These are phyloP conservation scores for Heritiera littoralis DNA, from an alignment of 345 rosid genomes.

Conservation along the genomic window DNA sequence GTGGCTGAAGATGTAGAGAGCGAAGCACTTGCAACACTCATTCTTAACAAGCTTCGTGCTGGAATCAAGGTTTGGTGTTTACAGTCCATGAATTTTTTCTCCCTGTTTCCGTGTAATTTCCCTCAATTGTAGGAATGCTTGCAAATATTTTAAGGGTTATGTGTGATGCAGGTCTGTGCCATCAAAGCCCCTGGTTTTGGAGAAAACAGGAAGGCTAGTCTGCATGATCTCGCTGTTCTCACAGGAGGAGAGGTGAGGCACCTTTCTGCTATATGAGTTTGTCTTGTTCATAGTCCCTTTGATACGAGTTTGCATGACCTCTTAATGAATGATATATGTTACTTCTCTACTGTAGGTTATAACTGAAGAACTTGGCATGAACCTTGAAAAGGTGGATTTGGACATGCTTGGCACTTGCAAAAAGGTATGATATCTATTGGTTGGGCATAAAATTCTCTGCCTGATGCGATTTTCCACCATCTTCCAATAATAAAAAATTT, in stretches of 20 bases:
- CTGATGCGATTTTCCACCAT: background rate
- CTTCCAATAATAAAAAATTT: background rate
- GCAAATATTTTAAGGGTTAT: background rate
- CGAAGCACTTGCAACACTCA: slow-evolving; percentile 82
- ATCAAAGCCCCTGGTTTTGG: slow-evolving; percentile 59
- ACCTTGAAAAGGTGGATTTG: slow-evolving; percentile 41
- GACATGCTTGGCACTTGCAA: slow-evolving; percentile 50
- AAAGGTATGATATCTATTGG: slow-evolving; percentile 33
- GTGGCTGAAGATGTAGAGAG: slow-evolving; percentile 95
- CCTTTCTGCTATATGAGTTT: background rate
- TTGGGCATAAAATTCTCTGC: background rate
- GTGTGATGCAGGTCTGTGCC: slow-evolving; percentile 38
- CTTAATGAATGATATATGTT: background rate
- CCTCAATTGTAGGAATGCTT: background rate
- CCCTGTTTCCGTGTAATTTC: slow-evolving; percentile 37
- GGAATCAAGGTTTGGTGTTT: slow-evolving; percentile 53
- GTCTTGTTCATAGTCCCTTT: background rate
- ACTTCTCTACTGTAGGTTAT: slow-evolving; percentile 34
- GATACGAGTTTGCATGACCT: background rate
- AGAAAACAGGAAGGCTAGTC: slow-evolving; percentile 44
- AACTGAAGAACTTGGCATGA: slow-evolving; percentile 48
- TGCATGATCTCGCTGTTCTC: slow-evolving; percentile 50
- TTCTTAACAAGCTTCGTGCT: slow-evolving; percentile 93
- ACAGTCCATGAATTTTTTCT: background rate
- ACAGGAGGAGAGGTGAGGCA: slow-evolving; percentile 45